Base-by-base conservation (phyloP, 2,329 filamentous ascomycete genomes). In the Xylariaceae sp. region DNA sequence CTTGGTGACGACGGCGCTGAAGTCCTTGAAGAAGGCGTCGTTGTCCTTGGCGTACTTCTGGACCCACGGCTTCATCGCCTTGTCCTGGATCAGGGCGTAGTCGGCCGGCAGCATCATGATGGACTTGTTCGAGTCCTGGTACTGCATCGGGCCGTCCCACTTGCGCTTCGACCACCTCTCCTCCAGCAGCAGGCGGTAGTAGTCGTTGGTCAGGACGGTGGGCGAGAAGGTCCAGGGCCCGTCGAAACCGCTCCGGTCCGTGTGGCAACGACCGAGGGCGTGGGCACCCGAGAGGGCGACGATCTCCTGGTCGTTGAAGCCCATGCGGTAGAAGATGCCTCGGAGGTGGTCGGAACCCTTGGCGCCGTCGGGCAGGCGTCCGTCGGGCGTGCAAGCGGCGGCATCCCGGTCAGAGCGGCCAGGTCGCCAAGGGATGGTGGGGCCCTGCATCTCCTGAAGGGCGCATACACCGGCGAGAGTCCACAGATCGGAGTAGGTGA, bases 41-140 rank as follows among this genome's bases (percentile, higher is more conserved):
- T 85, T 86, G 64, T 94, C 86, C 70, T 86, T 86, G 53, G 90
- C 89, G 58, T 95, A 96, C 60, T 80, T 77, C 62, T 94, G 79
- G 19, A 90, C 85, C 53, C 75, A 80, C 55, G 75, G 68, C 64
- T 75, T 78, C 72, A 96, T 93, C 47, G 70, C 70, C 75, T 90
- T 90, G 67, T 96, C 90, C 67, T 89, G 76, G 55, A 94, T 66
- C 36, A 96, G 70, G 36, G 82, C 83, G 65, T 93, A 79, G 56
- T 98, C 90, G 45, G 87, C 83, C 33, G 92, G 92, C 61, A 98
- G 70, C 90, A 98, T 96, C 92, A 98, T 96, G 51, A 96, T 68
- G 26, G 73, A 72, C 75, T 94, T 89, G 55, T 70, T 76, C 67
- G 84, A 83, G 66, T 96, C 89, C 66, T 94, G 80, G 58, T 67